Conservation (phyloP, 345 rosid species). For the Eutrema yunnanense region DNA sequence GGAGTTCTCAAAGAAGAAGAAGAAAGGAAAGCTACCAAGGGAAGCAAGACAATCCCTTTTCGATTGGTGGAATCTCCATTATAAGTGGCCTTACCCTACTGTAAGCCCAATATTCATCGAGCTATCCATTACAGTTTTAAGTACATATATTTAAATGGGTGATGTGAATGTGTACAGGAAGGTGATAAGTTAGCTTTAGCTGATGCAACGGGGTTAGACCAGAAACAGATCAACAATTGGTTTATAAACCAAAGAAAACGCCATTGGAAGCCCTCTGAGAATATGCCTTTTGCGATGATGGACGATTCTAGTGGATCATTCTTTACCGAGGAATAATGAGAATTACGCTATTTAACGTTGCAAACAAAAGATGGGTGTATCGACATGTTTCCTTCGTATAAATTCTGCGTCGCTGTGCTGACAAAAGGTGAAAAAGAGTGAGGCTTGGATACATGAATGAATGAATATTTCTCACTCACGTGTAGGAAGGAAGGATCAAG, state of each 20-base stretch:
- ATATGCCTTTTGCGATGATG: slow-evolving; percentile 62
- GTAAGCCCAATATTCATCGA: slow-evolving; percentile 27
- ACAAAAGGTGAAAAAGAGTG: neutral
- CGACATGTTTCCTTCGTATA: slow-evolving; percentile 6
- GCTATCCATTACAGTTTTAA: neutral
- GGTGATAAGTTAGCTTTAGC: slow-evolving; percentile 72
- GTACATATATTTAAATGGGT: neutral
- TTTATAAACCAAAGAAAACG: slow-evolving; percentile 86
- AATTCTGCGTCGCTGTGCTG: slow-evolving; percentile 1
- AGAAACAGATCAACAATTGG: slow-evolving; percentile 86
- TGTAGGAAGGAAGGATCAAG: slow-evolving; percentile 14
- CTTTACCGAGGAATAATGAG: slow-evolving; percentile 54
- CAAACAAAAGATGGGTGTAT: neutral
- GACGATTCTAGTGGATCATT: slow-evolving; percentile 61
- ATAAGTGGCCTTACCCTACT: slow-evolving; percentile 92
- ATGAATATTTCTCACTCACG: neutral
- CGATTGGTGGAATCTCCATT: slow-evolving; percentile 77
- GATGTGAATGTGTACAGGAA: slow-evolving; percentile 39
- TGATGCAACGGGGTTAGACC: slow-evolving; percentile 78
- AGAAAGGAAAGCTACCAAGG: slow-evolving; percentile 81
- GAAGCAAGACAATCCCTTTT: slow-evolving; percentile 78
- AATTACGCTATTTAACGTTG: slow-evolving; percentile 4
- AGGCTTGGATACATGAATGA: slow-evolving; percentile 2
- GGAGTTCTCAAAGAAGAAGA: slow-evolving; percentile 83
- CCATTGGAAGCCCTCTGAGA: slow-evolving; percentile 87